Evolutionary conservation across 495 filamentous ascomycete species (phyloP).

Genomic region (Saxophila tyrrhenica): DNA sequence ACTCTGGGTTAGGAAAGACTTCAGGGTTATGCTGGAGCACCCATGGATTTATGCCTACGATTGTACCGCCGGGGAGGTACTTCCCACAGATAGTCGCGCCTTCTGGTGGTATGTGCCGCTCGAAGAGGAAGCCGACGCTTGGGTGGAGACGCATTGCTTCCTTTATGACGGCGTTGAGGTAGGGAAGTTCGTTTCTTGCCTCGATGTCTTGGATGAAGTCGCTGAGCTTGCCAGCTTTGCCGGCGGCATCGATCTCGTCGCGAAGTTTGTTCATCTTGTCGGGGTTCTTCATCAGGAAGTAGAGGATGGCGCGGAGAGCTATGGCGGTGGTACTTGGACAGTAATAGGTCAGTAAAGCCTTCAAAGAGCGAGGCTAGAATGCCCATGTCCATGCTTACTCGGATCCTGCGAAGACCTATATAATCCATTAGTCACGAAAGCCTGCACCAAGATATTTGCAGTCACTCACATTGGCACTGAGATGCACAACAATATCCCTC

Average conservation of each 20-base stretch:
- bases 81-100: constrained; percentile 8
- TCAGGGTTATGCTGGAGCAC: constrained; percentile 2
- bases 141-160: constrained; percentile 16
- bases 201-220: constrained; percentile 2
- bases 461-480: constrained; percentile 20
- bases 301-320: constrained; percentile 5
- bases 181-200: constrained; percentile 6
- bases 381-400: too few relatives aligned
- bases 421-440: not conserved
- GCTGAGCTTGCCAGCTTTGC: constrained; percentile 33
- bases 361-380: not conserved
- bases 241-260: constrained; percentile 44
- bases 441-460: too few relatives aligned
- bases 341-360: not conserved
- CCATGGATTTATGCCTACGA: constrained; percentile 16
- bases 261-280: constrained; percentile 33
- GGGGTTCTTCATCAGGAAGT: constrained; percentile 13
- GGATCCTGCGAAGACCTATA: constrained; percentile 23
- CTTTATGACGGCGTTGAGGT: constrained; percentile 15
- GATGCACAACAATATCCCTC: constrained; percentile 25
- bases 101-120: constrained; percentile 6
- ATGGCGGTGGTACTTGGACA: constrained; percentile 3
- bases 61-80: constrained; percentile 9
- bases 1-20: constrained; percentile 2
- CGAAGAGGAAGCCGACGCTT: constrained; percentile 2